Evolutionary conservation across 495 filamentous ascomycete species (phyloP).

Genomic region (Penicillium paradoxum): DNA sequence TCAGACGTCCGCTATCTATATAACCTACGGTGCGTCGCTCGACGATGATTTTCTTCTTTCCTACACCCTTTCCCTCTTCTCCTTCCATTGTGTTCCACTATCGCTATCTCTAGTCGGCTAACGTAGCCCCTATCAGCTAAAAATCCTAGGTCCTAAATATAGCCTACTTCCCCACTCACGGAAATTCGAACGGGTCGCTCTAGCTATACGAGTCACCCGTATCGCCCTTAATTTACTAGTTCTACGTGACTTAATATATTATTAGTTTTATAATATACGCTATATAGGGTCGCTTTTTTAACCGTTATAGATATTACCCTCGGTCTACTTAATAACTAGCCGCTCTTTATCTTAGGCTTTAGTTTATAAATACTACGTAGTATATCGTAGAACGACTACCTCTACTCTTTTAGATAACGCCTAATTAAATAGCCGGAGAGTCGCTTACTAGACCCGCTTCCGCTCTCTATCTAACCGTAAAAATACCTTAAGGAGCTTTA

Average conservation of each 20-base stretch:
- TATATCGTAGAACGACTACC: neutral
- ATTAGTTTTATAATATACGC: neutral
- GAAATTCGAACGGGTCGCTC: neutral
- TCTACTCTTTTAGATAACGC: neutral
- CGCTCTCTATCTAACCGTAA: slow-evolving; percentile 3
- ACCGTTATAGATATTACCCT: neutral
- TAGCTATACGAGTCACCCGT: neutral
- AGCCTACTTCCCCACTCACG: slow-evolving; percentile 2
- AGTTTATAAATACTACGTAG: neutral
- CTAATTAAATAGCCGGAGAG: neutral
- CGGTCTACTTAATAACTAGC: neutral
- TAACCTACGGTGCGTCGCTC: slow-evolving; percentile 6
- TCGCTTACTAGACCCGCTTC: slow-evolving; percentile 4
- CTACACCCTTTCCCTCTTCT: neutral
- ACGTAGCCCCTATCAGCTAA: neutral
- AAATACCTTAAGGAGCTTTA: slow-evolving; percentile 6
- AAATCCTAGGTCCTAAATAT: neutral
- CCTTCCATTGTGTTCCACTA: neutral
- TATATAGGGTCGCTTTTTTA: neutral
- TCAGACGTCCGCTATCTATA: slow-evolving; percentile 3
- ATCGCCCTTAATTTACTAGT: neutral
- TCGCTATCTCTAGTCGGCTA: neutral
- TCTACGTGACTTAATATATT: neutral
- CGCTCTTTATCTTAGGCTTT: neutral
- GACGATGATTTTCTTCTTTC: slow-evolving; percentile 2